Evolutionary conservation across 83 land plant genomes (phyloP), one percentile per base, ranked within the genome.

Genomic region (Isoetes engelmannii): DNA sequence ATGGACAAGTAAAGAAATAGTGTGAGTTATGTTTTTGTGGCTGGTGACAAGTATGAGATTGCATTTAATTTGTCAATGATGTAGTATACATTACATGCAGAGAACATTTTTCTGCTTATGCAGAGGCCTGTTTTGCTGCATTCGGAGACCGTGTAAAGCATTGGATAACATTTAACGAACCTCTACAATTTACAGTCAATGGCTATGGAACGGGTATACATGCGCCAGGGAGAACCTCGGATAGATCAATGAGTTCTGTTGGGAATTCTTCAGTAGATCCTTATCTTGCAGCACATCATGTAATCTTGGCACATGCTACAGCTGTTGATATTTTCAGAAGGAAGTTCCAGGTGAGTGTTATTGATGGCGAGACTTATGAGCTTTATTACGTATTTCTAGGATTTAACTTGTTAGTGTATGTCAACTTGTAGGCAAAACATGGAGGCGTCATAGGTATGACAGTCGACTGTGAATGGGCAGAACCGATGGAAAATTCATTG

Each of bases 91-190:
- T n/a, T n/a, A 73, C 51, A 48, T 65, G 37, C 86, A 88, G 92
- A 57, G 74, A 85, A n/a, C 74, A 83, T 57, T 88, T 85, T 70
- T 78, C 75, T 65, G 48, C 65, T 19, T 88, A 83, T 77, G 91
- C 91, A 53, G 88, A 85, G 63, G 75, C 85, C 56, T 88, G 92
- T 63, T 88, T 85, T 76, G 71, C 76, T 65, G 67, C 51, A 10
- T 80, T 80, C 57, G 83, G 83, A 8, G 83, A 88, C 75, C 80
- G 92, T 75, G 89, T 88, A 47, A 88, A 88, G 75, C 75, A 77
- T n/a, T 88, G 92, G 92, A 83, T 83, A n/a, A 88, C 92, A 74
- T 55, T 88, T 0, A 88, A 88, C 72, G 92, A 85, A 70, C 85
- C 88, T 44, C 80, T 83, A 63, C 86, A 83, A 70, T 82, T 85